phyloP scores from a whole-genome alignment of 257 asterid species.

The Solanum commersonii region DNA sequence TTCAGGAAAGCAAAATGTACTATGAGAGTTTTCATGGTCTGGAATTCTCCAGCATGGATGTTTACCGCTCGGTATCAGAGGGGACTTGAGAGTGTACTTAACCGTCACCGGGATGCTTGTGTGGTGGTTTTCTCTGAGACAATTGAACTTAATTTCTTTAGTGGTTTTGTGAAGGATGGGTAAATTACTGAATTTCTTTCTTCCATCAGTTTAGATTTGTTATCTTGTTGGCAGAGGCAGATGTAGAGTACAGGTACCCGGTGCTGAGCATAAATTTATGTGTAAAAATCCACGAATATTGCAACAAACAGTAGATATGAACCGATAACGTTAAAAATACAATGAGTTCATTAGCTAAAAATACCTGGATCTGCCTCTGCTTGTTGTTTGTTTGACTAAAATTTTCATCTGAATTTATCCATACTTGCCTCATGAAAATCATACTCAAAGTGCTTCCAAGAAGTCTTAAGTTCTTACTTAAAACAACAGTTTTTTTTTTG shows the following conservation, averaged over 20 bases:
- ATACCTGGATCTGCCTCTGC: background rate
- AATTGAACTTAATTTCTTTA: constrained; percentile 84
- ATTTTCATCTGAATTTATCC: background rate
- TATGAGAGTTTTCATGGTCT: constrained; percentile 76
- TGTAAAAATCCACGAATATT: background rate
- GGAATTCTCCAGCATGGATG: constrained; percentile 99
- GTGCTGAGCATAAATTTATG: background rate
- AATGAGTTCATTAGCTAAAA: background rate
- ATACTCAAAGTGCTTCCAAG: background rate
- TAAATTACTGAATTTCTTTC: constrained; percentile 13
- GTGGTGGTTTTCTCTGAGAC: constrained; percentile 93
- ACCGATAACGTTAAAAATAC: background rate
- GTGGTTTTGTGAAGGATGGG: constrained; percentile 70
- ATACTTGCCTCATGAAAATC: background rate
- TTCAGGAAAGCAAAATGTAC: constrained; percentile 64
- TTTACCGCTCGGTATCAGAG: constrained; percentile 86
- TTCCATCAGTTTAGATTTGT: background rate
- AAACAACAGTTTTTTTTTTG: background rate
- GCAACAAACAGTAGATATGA: background rate
- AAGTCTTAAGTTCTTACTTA: background rate
- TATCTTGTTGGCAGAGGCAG: background rate
- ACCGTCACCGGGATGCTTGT: constrained; percentile 69
- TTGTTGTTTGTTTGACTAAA: background rate
- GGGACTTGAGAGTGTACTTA: constrained; percentile 77
- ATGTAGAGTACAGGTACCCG: background rate